These are phyloP conservation scores for Kodamaea ohmeri DNA, from an alignment of 1,139 yeast species.

Conservation along the genomic window DNA sequence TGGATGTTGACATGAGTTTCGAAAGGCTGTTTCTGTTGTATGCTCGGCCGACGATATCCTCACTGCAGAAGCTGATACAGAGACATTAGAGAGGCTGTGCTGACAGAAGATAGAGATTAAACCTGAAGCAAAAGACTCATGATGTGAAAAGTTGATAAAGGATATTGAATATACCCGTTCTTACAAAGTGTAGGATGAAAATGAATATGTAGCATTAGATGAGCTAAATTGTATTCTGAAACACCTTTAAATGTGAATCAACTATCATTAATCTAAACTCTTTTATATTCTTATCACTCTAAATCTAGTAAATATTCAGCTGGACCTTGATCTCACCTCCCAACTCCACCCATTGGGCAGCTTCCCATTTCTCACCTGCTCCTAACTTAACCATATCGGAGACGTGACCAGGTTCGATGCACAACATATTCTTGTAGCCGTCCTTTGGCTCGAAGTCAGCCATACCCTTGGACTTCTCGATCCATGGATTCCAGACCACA, in stretches of 20 bases:
- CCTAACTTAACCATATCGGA: slow-evolving; percentile 57
- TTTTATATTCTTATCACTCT: too few species aligned
- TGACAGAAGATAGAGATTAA: background rate
- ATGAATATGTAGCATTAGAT: too few species aligned
- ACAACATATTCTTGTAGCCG: slow-evolving; percentile 84
- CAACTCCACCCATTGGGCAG: slow-evolving; percentile 32
- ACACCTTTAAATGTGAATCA: too few species aligned
- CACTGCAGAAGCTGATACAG: slow-evolving; percentile 34
- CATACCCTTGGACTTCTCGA: slow-evolving; percentile 73
- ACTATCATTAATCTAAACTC: too few species aligned
- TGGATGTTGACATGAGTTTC: slow-evolving; percentile 11
- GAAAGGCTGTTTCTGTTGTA: slow-evolving; percentile 21
- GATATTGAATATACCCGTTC: too few species aligned
- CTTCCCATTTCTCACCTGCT: slow-evolving; percentile 70
- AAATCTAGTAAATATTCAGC: slow-evolving; percentile 37
- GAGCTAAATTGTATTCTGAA: too few species aligned
- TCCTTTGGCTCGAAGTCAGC: slow-evolving; percentile 82
- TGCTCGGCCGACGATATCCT: slow-evolving; percentile 45
- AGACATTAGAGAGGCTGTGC: background rate
- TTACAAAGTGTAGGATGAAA: too few species aligned
- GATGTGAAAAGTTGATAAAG: too few species aligned
- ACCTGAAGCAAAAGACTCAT: too few species aligned
- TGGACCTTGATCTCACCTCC: slow-evolving; percentile 48
- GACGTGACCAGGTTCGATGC: slow-evolving; percentile 93
- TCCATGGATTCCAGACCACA: slow-evolving; percentile 99